phyloP scores from a whole-genome alignment of 148 eudicot genomes.

The Dianthus caryophyllus region DNA sequence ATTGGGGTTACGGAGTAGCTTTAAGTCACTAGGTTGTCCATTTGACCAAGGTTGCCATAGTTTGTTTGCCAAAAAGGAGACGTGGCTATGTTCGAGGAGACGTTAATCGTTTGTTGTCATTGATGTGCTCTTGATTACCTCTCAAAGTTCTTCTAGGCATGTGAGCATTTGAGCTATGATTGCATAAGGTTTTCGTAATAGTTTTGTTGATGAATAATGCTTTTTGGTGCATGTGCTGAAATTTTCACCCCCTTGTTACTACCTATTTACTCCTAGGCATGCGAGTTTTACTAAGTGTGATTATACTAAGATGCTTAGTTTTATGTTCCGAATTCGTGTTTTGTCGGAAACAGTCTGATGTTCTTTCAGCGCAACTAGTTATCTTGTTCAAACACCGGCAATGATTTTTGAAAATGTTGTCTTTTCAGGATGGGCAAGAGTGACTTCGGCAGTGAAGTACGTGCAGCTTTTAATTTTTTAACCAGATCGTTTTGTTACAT shows the following conservation, averaged over 20 bases:
- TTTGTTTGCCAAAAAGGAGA: neutral
- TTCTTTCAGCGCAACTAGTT: neutral
- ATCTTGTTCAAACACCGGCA: neutral
- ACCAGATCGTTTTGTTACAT: slow-evolving; percentile 19
- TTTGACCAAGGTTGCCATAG: neutral
- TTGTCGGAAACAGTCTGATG: neutral
- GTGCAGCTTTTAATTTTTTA: neutral
- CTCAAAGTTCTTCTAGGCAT: too few relatives aligned
- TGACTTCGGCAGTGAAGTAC: slow-evolving; percentile 13
- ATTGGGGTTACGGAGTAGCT: too few relatives aligned
- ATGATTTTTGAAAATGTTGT: too few relatives aligned
- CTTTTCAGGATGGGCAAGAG: slow-evolving; percentile 34
- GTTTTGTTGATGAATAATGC: neutral
- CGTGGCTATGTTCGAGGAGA: neutral
- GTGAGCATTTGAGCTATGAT: too few relatives aligned
- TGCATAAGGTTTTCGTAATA: too few relatives aligned
- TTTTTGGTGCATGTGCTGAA: neutral
- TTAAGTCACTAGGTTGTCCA: too few relatives aligned
- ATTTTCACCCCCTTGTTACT: neutral
- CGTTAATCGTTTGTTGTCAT: too few relatives aligned
- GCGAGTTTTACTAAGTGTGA: neutral
- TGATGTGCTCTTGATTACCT: too few relatives aligned
- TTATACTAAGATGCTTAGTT: neutral
- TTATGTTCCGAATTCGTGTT: neutral
- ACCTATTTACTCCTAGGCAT: neutral